Base-by-base conservation (phyloP, 2,329 filamentous ascomycete species). In the Zasmidium citrigriseum region DNA sequence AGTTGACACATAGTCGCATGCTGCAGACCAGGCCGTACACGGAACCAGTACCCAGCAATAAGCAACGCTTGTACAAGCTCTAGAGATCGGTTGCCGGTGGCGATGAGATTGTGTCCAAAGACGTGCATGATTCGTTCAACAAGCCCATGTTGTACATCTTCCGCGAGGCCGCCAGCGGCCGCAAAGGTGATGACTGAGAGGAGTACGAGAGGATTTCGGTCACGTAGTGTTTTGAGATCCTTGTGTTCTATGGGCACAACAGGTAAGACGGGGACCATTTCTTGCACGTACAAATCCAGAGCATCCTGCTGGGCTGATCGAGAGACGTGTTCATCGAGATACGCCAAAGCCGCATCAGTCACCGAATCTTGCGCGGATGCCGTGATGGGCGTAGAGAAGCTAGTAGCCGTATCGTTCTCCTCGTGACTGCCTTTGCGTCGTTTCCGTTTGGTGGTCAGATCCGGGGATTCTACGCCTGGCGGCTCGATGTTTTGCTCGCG, bases 1-100 rank as follows among this genome's bases (percentile, higher is more conserved):
- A 93, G 82, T 76, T 93, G 89, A 75, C 93, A 93, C 71, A 93
- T 93, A 68, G 93, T 93, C 69, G 93, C 83, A 74, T 93, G 89
- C 68, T 93, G 90, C 62, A 89, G 83, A 62, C 92, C 52, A 27
- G 86, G 0, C 90, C 91, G 20, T 89, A 89, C 71, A 2, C 86
- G 86, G 71, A 95, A 93, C 89, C 91, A 96, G 22, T 91, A 83
- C 20, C 87, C 85, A 3, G 85, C 81, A 1, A 96, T 77, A 55
- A 90, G 81, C 16, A 96, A 75, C 2, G 89, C 84, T 75, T 96
- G 91, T 4, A 95, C 83, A 3, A 95, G 78, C 71, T 96, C 91
- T 14, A 96, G 75, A 41, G 84, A 90, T 78, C 93, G 93, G 67
- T 91, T 86, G 60, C 85, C 85, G 23, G 93, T 50, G 10, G 50